These are phyloP conservation scores for Hymenoscyphus infarciens DNA, from an alignment of 2,329 filamentous ascomycete genomes.

Conservation along the genomic window DNA sequence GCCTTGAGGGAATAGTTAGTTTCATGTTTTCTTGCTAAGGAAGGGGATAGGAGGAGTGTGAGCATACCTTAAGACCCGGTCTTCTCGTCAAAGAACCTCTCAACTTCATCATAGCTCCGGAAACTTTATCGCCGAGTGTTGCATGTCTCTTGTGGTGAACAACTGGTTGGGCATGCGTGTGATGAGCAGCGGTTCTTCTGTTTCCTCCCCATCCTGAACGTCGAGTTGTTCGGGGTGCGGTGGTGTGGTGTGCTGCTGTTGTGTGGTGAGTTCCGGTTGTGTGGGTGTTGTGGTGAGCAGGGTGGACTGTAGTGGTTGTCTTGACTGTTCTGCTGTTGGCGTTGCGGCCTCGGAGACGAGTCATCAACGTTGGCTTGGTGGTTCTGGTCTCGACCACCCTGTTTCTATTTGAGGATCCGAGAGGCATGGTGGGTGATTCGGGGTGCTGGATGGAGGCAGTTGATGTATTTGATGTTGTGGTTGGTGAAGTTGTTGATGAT, in stretches of 20 bases:
- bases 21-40: background rate
- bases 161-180: slow-evolving; percentile 42
- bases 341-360: slow-evolving; percentile 46
- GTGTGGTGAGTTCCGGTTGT: slow-evolving; percentile 8
- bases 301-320: slow-evolving; percentile 30
- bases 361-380: slow-evolving; percentile 50
- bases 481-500: slow-evolving; percentile 10
- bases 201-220: slow-evolving; percentile 25
- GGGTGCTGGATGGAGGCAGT: background rate
- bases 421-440: slow-evolving; percentile 6
- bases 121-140: slow-evolving; percentile 72
- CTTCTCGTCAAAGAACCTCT: slow-evolving; percentile 65
- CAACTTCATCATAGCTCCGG: slow-evolving; percentile 70
- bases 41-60: slow-evolving; percentile 9
- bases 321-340: slow-evolving; percentile 34
- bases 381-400: slow-evolving; percentile 33
- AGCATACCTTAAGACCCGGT: slow-evolving; percentile 65
- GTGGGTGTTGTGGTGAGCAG: slow-evolving; percentile 12
- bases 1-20: slow-evolving; percentile 45
- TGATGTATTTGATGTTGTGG: background rate
- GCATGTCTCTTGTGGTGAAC: slow-evolving; percentile 66
- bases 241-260: background rate
- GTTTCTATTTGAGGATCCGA: slow-evolving; percentile 35
- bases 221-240: slow-evolving; percentile 12
- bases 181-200: slow-evolving; percentile 25